Evolutionary conservation across 1,284 basidiomycete species (phyloP), one percentile per base, ranked within the genome.

Genomic region (Sanghuangporus baumii): DNA sequence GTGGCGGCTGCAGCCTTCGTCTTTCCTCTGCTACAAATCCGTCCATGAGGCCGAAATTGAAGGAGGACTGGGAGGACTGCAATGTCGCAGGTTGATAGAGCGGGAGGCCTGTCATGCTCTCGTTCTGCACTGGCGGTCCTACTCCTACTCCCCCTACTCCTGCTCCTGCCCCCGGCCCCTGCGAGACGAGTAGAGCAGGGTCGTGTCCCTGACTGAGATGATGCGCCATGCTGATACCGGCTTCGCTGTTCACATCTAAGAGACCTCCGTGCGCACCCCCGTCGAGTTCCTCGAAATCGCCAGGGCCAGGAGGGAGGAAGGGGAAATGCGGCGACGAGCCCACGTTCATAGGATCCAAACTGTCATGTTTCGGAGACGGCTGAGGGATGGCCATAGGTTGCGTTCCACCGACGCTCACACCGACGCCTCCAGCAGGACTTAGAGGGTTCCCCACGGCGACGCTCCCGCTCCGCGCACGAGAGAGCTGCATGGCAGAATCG

Each of bases 11-110:
- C 12, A 87, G 77, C 60, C 73, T 74, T 63, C 79, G 71, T 69
- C 91, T 89, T 74, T 97, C 94, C 26, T 81, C 81, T 0, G 75
- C 74, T 0, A 91, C 91, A 73, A 89, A 97, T 14, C 85, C 82
- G 70, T 97, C 95, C 82, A 97, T 88, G 0, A 77, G 79, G 0
- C 73, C 70, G 72, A 96, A 97, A 72, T 95, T 87, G 72, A 94
- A 96, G 14, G 79, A 76, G 23, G 81, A 77, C 23, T 73, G 78
- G 52, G 66, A 68, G 23, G 59, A 60, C 23, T 73, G 78, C 48
- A 66, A 69, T 16, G 60, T 62, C 26, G 75, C 78, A 18, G 73
- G 72, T 65, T 86, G 86, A 66, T 89, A 91, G 59, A 83, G 82
- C 0, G 86, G 86, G 23, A 87, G 76, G 11, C 79, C 81, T 59